Conservation (phyloP, 352 stramenopile species). For the Globisporangium spiculum region DNA sequence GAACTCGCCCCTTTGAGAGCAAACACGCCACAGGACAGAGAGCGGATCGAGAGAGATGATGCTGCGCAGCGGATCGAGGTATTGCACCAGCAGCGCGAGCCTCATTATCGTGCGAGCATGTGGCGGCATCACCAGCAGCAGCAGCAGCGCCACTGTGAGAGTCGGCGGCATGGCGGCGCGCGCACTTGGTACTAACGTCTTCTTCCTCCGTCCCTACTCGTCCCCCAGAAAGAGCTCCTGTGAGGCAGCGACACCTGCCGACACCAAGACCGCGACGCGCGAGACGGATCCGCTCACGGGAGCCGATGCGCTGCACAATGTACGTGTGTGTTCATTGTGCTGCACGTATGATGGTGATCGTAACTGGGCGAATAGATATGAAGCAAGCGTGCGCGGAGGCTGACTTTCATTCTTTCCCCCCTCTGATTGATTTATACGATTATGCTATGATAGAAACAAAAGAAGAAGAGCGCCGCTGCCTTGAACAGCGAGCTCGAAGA, state of each 20-base stretch:
- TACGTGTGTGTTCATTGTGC: slow-evolving; percentile 2
- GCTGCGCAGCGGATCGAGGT: slow-evolving; percentile 57
- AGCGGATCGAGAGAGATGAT: slow-evolving; percentile 26
- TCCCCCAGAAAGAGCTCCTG: slow-evolving; percentile 20
- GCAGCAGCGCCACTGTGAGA: slow-evolving; percentile 3
- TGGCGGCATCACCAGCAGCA: not conserved
- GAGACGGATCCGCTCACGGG: slow-evolving; percentile 42
- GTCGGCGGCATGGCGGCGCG: slow-evolving; percentile 13
- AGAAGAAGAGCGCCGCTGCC: not conserved
- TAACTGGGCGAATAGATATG: not conserved
- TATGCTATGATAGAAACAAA: not conserved
- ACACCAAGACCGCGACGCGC: slow-evolving; percentile 21
- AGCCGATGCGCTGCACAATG: slow-evolving; percentile 19
- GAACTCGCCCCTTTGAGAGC: slow-evolving; percentile 5
- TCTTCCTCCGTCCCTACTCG: slow-evolving; percentile 33
- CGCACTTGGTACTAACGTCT: slow-evolving; percentile 31
- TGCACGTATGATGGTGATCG: not conserved
- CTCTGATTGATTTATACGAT: not conserved
- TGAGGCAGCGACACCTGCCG: slow-evolving; percentile 11
- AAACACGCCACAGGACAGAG: not conserved
- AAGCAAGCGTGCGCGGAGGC: not conserved
- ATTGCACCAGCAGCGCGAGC: slow-evolving; percentile 23
- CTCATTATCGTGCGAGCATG: not conserved
- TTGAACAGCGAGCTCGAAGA: slow-evolving; percentile 4
- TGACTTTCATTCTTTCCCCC: not conserved